phyloP scores from a whole-genome alignment of 495 filamentous ascomycete genomes.

The Penicillium psychrofluorescens region DNA sequence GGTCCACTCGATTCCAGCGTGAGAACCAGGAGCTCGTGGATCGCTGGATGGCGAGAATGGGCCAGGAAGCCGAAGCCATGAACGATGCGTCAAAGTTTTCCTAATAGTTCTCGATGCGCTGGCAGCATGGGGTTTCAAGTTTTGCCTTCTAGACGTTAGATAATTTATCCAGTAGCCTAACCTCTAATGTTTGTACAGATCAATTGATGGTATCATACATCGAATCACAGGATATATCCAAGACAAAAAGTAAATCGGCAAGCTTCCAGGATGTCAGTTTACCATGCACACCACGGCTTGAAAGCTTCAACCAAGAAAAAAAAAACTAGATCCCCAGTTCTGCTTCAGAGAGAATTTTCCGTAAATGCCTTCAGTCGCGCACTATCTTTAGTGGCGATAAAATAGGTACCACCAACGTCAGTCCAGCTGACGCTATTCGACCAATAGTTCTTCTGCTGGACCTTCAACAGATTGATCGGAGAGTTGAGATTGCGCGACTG shows the following conservation, averaged over 20 bases:
- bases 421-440: conserved; percentile 89
- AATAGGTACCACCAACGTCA: conserved; percentile 73
- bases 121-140: too few species aligned
- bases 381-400: conserved; percentile 78
- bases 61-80: conserved; percentile 80
- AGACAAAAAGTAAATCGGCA: conserved; percentile 16
- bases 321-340: not conserved
- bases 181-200: conserved; percentile 1
- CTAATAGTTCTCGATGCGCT: conserved; percentile 7
- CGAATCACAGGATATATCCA: conserved; percentile 11
- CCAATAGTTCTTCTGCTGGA: conserved; percentile 70
- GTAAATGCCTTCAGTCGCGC: conserved; percentile 41
- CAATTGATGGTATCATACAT: conserved; percentile 16
- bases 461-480: conserved; percentile 69
- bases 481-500: conserved; percentile 62
- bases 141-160: too few species aligned
- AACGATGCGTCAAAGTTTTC: conserved; percentile 54
- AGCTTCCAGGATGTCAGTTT: not conserved
- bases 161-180: not conserved
- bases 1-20: conserved; percentile 54
- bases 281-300: conserved; percentile 3
- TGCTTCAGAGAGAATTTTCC: conserved; percentile 24
- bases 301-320: not conserved
- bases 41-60: conserved; percentile 84
- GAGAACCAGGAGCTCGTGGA: conserved; percentile 87